Evolutionary conservation across 495 filamentous ascomycete species (phyloP), one percentile per base, ranked within the genome.

Genomic region (Chaetomium tenue): DNA sequence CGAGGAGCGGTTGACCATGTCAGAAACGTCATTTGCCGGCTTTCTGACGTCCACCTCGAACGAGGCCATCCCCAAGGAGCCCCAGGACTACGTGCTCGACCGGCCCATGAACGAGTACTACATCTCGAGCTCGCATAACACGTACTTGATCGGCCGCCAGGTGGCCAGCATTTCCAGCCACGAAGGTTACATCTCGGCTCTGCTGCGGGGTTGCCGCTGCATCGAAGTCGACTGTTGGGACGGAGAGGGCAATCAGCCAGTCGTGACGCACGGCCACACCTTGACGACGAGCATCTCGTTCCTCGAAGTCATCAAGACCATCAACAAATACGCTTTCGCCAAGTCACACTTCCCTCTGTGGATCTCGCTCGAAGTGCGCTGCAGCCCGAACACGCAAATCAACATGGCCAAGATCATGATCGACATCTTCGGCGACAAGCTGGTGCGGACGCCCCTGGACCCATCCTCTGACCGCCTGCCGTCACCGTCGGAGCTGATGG

Each of bases 201-300:
- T 98, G 26, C 86, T 91, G 67, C 85, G 88, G 54, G 93, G 92
- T 47, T 98, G 94, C 72, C 89, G 94, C 60, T 97, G 94, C 74
- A 86, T 98, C 55, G 94, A 98, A 76, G 90, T 98, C 51, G 94
- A 98, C 77, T 97, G 93, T 74, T 98, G 94, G 94, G 91, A 98
- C 78, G 94, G 94, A 16, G 79, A 83, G 30, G 89, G 96, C 69
- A 91, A 89, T 39, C 85, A 89, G 64, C 94, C 94, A 8, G 84
- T 91, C 58, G 94, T 98, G 30, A 89, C 86, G 65, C 94, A 98
- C 70, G 94, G 94, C 15, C 86, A 84, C n/a, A 95, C 92, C 15
- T 82, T 92, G 75, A 97, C 93, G 8, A 92, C 84, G 26, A 86
- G 88, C 66, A 89, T 98, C 53, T 83, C 89, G 3, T 97, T 98